Base-by-base conservation (phyloP, 805 yeast genomes). In the Blastobotrys chiropterorum region DNA sequence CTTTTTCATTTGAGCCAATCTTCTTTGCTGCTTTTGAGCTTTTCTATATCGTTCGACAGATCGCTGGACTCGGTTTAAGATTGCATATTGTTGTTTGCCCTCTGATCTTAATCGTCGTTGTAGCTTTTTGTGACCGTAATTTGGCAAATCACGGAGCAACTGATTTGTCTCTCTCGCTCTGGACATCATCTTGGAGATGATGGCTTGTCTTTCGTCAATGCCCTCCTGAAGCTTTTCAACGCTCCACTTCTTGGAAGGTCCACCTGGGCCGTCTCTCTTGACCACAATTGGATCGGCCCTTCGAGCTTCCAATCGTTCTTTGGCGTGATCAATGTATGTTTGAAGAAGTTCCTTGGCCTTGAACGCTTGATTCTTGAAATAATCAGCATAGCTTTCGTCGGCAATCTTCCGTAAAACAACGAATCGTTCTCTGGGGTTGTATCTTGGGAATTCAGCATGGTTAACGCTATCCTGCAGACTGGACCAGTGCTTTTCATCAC, bases 401-500 rank as follows among this genome's bases (percentile, higher is more conserved):
- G 62, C 58, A 8, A 59, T 40, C 15, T 52, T 19, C 38, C 61
- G 46, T 31, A 59, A 48, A n/a, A 57, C 46, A 3, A 58, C 62
- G 52, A 48, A 55, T 34, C 54, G 49, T 15, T 58, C 62, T 48
- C 61, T 52, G 5, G 63, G 61, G 45, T 52, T 57, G 48, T 46
- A 52, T 21, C 48, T 43, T 2, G 63, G 63, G 34, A 59, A 26
- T 16, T 56, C 49, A n/a, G 47, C 46, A 49, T 59, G 63, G 38
- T 52, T 45, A 11, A 58, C 57, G 15, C 47, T 21, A 8, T 44
- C 38, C 13, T 46, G 49, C 3, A 47, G 20, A 14, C 38, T 42
- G 22, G 78, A 72, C 97, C 97, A 90, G 67, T 83, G 76, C 56
- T 74, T 71, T 46, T 79, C 82, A 49, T 81, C 90, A 46, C 98